Evolutionary conservation across 2,329 filamentous ascomycete genomes (phyloP), one percentile per base, ranked within the genome.

Genomic region (Aspergillus tubingensis): DNA sequence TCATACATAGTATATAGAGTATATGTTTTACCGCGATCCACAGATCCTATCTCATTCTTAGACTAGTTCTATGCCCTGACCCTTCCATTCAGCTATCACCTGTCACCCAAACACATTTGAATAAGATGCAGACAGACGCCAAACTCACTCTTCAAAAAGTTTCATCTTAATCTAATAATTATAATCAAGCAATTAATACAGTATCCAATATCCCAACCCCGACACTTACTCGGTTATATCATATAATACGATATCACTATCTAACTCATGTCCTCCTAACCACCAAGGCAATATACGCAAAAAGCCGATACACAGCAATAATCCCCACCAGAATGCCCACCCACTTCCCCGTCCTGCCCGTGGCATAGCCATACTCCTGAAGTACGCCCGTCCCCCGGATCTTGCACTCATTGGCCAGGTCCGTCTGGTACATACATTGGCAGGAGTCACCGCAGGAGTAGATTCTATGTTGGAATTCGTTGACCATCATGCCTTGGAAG

Each of bases 401-500:
- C 74, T 85, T 78, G 69, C 92, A 92, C 72, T 90, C 76, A 71
- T 43, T 25, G 23, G 83, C 83, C 60, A 92, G 72, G 62, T 83
- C 81, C 5, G 84, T 88, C 39, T 82, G 76, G 74, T 89, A 95
- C 85, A 91, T 89, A 78, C 91, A 96, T 43, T 82, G 81, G 67
- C 86, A 92, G 0, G 75, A 76, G 0, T 71, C 62, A 63, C 81
- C 76, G 71, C 91, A 94, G 3, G 76, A 73, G 73, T 91, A 96
- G 3, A 79, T 82, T 13, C 90, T 81, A 17, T 83, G 65, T 1
- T 80, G 79, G 73, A 96, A 95, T 77, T 96, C 91, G 70, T 95
- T 96, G 56, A 94, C 87, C 91, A 96, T 95, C 91, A 96, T 95
- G 13, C 91, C 91, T 71, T 94, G 86, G 72, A 96, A 96, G 3